These are phyloP conservation scores for Cornus florida DNA, from an alignment of 148 eudicot species.

Conservation along the genomic window DNA sequence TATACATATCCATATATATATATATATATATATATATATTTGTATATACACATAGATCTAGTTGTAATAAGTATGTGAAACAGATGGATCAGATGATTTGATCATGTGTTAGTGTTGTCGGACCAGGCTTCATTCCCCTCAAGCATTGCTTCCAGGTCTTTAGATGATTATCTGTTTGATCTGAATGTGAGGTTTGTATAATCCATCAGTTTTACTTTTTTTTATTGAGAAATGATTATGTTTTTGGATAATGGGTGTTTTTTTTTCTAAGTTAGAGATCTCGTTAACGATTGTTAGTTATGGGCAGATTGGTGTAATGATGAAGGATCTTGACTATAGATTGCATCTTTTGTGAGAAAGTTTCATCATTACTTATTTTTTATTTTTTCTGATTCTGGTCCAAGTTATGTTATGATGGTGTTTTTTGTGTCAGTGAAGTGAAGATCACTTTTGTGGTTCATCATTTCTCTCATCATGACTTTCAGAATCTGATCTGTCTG, in stretches of 20 bases:
- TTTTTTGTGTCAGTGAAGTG: constrained; percentile 13
- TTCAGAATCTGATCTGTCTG: constrained; percentile 9
- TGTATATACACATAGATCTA: background rate
- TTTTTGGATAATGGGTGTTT: background rate
- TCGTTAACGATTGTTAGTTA: constrained; percentile 3
- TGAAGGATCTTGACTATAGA: constrained; percentile 32
- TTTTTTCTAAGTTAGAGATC: background rate
- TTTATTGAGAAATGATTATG: background rate
- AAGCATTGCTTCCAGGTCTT: constrained; percentile 16
- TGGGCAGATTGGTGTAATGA: constrained; percentile 64
- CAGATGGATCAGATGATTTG: background rate
- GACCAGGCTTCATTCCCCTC: constrained; percentile 80
- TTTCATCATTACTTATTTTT: constrained; percentile 17
- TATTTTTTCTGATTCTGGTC: background rate
- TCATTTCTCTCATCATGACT: constrained; percentile 10
- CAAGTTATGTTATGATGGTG: background rate
- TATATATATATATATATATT: background rate
- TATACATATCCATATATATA: background rate
- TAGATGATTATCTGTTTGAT: background rate
- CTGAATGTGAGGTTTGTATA: constrained; percentile 6
- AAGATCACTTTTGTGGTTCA: constrained; percentile 8
- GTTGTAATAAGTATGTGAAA: background rate
- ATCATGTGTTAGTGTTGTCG: constrained; percentile 32
- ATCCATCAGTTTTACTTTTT: background rate
- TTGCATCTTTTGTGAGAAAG: constrained; percentile 10